Percentiles rank a stretch among this genome's conserved stretches.
Conservation (phyloP, 805 yeast species). For the Kodamaea jinghongensis region DNA sequence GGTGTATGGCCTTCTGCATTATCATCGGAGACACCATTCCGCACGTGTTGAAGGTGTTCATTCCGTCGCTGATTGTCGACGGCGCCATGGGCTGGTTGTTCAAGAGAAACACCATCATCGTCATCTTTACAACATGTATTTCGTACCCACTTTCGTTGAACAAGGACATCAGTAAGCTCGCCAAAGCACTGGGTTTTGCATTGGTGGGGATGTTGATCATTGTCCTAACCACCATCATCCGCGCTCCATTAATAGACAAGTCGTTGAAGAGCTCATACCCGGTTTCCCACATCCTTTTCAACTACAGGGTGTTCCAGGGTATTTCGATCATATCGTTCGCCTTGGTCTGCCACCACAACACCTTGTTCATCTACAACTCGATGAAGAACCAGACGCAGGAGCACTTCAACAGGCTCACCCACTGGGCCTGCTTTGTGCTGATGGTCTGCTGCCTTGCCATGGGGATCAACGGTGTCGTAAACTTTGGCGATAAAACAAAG, state of each 20-base stretch:
- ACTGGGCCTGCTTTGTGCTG: conserved; percentile 77
- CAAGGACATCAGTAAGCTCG: conserved; percentile 77
- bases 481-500: conserved; percentile 73
- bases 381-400: conserved; percentile 71
- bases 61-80: conserved; percentile 44
- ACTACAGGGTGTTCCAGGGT: conserved; percentile 76
- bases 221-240: conserved; percentile 64
- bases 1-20: conserved; percentile 89
- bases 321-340: conserved; percentile 94
- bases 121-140: conserved; percentile 63
- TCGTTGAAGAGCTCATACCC: conserved; percentile 50
- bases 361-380: conserved; percentile 85
- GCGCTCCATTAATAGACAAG: conserved; percentile 63
- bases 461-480: conserved; percentile 75
- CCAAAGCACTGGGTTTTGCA: conserved; percentile 85
- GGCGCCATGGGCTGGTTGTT: conserved; percentile 50
- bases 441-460: conserved; percentile 73
- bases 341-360: conserved; percentile 92
- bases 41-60: conserved; percentile 70
- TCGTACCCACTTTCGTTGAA: conserved; percentile 82
- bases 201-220: conserved; percentile 79
- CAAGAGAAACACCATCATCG: conserved; percentile 67
- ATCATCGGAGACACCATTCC: conserved; percentile 95
- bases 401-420: conserved; percentile 75
- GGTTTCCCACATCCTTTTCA: conserved; percentile 48